Evolutionary conservation across 495 filamentous ascomycete genomes (phyloP), one percentile per base, ranked within the genome.

Genomic region (Tuber magnatum): DNA sequence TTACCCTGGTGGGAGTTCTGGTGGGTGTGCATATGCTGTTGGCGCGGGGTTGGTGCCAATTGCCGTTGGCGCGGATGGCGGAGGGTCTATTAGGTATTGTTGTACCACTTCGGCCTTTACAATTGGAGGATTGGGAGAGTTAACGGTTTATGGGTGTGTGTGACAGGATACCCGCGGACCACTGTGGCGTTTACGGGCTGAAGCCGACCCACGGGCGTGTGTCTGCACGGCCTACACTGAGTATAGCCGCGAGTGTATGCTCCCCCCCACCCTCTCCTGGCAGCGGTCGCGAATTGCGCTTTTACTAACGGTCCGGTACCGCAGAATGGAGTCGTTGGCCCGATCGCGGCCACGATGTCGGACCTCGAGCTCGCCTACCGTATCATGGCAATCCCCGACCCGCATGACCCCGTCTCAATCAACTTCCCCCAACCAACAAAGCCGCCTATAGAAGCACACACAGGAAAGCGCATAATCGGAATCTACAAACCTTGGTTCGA

Each of bases 1-100:
- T 85, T 97, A 96, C 84, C 90, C 92, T 40, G 94, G 94, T 41
- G 94, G 94, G 24, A 96, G 92, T 0, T 97, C 94, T 0, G 92
- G 93, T 10, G 94, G 94, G 7, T 89, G 90, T 39, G 94, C 89
- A 1, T 97, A 94, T 73, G 89, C 91, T 61, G 89, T 97, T 46
- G 86, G 88, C 16, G 86, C 89, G 8, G 94, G 94, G 1, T 82
- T 97, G 18, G 86, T 96, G 5, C 94, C 94, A 22, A 90, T 98
- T 77, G 90, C 91, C 9, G 84, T 97, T 14, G 94, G 93, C 44
- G 91, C 91, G 3, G 94, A 98, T 82, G 92, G 93, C 14, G 94
- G 94, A 38, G 94, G 94, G 71, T 93, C 90, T 73, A 90, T 97
- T 73, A 89, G 56, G 56, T 65, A 65, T 65, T 32, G 12, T 65